Percentiles rank a stretch among this genome's conserved stretches.
phyloP scores from a whole-genome alignment of 441 rosid species.

The Adansonia rubrostipa region DNA sequence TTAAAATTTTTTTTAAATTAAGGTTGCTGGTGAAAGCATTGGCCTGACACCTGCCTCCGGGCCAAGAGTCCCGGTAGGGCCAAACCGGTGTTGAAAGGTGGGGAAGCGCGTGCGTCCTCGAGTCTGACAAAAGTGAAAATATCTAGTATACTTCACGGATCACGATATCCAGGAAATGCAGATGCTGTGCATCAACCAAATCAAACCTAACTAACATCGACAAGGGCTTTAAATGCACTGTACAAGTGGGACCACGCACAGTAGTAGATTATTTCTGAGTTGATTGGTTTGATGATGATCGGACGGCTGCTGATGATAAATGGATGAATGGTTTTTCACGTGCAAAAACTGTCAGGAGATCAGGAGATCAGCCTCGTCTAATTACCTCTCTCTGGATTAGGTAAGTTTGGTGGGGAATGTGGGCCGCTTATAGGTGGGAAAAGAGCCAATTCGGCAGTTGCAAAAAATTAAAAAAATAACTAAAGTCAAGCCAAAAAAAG shows the following conservation, averaged over 20 bases:
- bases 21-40: too few species aligned
- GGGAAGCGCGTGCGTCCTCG: neutral
- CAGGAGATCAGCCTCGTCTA: neutral
- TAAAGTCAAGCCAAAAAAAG: neutral
- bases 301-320: neutral
- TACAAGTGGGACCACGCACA: neutral
- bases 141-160: neutral
- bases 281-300: neutral
- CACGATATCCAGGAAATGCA: neutral
- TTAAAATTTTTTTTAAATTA: too few species aligned
- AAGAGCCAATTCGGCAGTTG: neutral
- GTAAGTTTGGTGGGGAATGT: neutral
- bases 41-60: neutral
- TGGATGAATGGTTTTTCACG: neutral
- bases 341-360: neutral
- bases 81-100: neutral
- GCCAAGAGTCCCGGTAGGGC: constrained; percentile 15
- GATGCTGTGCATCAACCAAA: neutral
- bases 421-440: neutral
- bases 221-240: neutral
- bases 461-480: too few species aligned
- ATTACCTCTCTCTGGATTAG: neutral
- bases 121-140: neutral
- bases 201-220: neutral
- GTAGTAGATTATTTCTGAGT: neutral